A percentile compares a stretch with the other conserved stretches of the same genome.
Conservation (phyloP, 352 stramenopile species). For the Phytopythium vexans region DNA sequence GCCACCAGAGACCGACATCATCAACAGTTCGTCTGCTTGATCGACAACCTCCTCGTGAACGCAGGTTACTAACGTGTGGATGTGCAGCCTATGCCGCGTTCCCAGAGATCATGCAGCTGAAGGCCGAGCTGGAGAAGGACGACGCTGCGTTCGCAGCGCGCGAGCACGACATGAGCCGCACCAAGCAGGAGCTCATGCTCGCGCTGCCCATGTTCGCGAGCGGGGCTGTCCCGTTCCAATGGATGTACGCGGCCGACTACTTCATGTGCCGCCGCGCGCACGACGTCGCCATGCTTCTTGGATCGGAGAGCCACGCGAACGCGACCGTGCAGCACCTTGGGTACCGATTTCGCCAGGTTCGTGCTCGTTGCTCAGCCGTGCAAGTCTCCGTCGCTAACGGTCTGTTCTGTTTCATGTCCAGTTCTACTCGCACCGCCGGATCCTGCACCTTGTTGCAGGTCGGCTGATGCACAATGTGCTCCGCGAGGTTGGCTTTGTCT, state of each 20-base stretch:
- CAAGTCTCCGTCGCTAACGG: constrained; percentile 1
- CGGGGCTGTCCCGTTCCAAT: constrained; percentile 43
- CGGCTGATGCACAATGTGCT: constrained; percentile 61
- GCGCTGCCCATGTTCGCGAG: constrained; percentile 50
- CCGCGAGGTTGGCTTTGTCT: constrained; percentile 22
- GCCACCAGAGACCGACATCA: constrained; percentile 64
- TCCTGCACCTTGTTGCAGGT: constrained; percentile 62
- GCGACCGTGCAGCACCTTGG: constrained; percentile 47
- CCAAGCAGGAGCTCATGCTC: constrained; percentile 50
- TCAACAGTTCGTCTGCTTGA: constrained; percentile 59
- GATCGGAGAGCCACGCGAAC: constrained; percentile 41
- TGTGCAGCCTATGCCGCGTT: constrained; percentile 51
- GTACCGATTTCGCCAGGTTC: constrained; percentile 72
- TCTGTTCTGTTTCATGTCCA: constrained; percentile 9
- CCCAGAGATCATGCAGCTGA: constrained; percentile 60
- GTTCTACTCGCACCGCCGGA: constrained; percentile 74
- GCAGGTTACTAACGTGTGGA: background rate
- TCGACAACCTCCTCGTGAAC: background rate
- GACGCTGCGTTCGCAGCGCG: constrained; percentile 41
- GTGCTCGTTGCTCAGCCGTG: background rate
- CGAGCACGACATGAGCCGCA: constrained; percentile 48
- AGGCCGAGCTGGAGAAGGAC: constrained; percentile 42
- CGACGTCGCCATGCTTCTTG: constrained; percentile 39
- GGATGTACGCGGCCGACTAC: constrained; percentile 71
- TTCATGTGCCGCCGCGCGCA: constrained; percentile 70